Base-by-base conservation (phyloP, 2,329 filamentous ascomycete genomes). In the Nakataea oryzae region DNA sequence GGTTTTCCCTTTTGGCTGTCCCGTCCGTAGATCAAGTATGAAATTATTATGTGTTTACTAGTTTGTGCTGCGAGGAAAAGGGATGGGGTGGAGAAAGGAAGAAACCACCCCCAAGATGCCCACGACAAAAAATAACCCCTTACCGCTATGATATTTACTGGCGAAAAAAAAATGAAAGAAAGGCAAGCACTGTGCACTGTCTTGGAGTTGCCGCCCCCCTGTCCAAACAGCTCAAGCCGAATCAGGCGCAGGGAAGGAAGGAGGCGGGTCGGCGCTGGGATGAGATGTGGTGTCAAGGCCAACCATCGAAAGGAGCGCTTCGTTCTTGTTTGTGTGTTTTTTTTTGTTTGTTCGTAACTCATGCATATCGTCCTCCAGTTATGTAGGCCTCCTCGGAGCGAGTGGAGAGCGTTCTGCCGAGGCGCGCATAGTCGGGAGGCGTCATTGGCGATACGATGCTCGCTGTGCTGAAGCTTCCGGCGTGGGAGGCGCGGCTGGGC, bases 301-400 rank as follows among this genome's bases (percentile, higher is more conserved):
- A 41, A 3, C 14, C n/a, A 7, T n/a, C 34, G 34, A 41, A 41
- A 41, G 5, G 3, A 14, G 14, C 17, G 14, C n/a, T 47, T 50
- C 41, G 41, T 50, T 1, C 41, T 47, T 4, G 34, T 41, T 41
- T 17, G 34, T 32, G 30, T 32, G 30, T 11, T 8, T 11, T 8
- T 9, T 3, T 32, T 8, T 32, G 8, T 11, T 41, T 21, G 11
- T 50, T n/a, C 21, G 13, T n/a, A n/a, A 3, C n/a, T 58, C 59
- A 68, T 6, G 67, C 65, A 32, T 67, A 67, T n/a, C 67, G 63
- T 14, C 17, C 64, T 26, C 62, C 62, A 1, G 65, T 65, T 27
- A 74, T 67, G 62, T 71, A 78, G 4, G 78, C 66, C 65, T 79
- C 77, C 29, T 78, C 77, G 2, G 76, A 78, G 62, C 76, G 69